Evolutionary conservation across 2,329 filamentous ascomycete species (phyloP), one percentile per base, ranked within the genome.

Genomic region (Fusarium algeriense): DNA sequence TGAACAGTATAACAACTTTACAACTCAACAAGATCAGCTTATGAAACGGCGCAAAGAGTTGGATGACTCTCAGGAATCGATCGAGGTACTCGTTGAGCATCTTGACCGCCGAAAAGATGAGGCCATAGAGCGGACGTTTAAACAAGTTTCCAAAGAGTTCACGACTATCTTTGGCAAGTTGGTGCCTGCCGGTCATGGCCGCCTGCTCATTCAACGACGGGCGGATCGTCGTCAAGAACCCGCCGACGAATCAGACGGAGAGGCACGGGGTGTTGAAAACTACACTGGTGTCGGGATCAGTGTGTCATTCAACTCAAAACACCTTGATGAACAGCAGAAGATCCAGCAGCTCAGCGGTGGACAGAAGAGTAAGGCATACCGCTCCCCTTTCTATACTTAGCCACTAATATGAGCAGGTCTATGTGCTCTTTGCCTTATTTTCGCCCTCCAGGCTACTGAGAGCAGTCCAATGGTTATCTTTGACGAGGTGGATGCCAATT

Each of bases 391-490:
- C 35, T 41, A n/a, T 45, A 28, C 34, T 7, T 11, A 23, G 15
- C 23, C 38, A 53, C 60, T 69, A 55, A 66, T 46, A 68, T 34
- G 48, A 54, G 10, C 70, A 94, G 93, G 93, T 89, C 86, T 98
- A 69, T 98, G 95, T 81, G 96, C 96, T 13, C 89, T 99, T n/a
- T 97, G 96, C 46, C 89, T 99, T 55, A 97, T 99, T 74, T 99
- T 99, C 80, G 96, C 96, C n/a, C 97, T 99, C 74, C 96, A 99
- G 82, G 93, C 95, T 75, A 97, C 95, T 65, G 96, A 99, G 80
- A 96, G 95, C 13, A 97, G 95, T 46, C 96, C 96, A 2, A 98
- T 99, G 87, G 98, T 99, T 80, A 95, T 99, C 77, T 99, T 99
- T 76, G 96, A 99, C 81, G 96, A 99, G 82, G 97, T 99, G 71